Conservation (phyloP, 164 flowering plant genomes). For the Hamamelis virginiana region DNA sequence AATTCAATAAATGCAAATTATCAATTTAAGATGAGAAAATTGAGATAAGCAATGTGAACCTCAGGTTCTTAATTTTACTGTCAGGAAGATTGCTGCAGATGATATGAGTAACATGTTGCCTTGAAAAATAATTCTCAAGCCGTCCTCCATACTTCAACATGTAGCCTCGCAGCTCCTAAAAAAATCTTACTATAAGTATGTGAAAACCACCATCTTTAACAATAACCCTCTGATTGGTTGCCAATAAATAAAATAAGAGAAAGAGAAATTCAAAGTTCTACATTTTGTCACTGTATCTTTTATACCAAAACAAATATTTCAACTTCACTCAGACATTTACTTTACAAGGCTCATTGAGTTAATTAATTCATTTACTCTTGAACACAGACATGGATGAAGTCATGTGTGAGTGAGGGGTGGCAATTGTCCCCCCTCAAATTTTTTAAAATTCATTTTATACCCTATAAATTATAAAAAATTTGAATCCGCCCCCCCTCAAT, state of each 20-base stretch:
- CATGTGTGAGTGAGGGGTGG: too few relatives aligned
- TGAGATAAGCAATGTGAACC: conserved; percentile 35
- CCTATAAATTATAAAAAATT: too few relatives aligned
- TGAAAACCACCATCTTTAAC: neutral
- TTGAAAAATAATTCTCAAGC: conserved; percentile 89
- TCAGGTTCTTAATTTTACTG: conserved; percentile 82
- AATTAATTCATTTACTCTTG: neutral
- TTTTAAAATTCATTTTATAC: too few relatives aligned
- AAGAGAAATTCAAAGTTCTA: neutral
- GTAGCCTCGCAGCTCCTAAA: conserved; percentile 71
- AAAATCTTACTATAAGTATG: conserved; percentile 1
- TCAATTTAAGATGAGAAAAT: neutral
- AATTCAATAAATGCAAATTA: neutral
- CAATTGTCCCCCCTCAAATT: too few relatives aligned
- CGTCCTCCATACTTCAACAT: conserved; percentile 90
- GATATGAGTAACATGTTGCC: conserved; percentile 83
- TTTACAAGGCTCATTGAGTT: neutral
- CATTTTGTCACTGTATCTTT: neutral
- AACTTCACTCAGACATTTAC: neutral
- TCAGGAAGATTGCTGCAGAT: conserved; percentile 95
- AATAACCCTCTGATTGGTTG: neutral
- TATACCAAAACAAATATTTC: neutral
- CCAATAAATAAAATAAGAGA: neutral
- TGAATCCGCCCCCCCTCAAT: too few relatives aligned
- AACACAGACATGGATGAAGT: too few relatives aligned